phyloP scores from a whole-genome alignment of 2,329 filamentous ascomycete species.

The Cladosporium cucumerinum region DNA sequence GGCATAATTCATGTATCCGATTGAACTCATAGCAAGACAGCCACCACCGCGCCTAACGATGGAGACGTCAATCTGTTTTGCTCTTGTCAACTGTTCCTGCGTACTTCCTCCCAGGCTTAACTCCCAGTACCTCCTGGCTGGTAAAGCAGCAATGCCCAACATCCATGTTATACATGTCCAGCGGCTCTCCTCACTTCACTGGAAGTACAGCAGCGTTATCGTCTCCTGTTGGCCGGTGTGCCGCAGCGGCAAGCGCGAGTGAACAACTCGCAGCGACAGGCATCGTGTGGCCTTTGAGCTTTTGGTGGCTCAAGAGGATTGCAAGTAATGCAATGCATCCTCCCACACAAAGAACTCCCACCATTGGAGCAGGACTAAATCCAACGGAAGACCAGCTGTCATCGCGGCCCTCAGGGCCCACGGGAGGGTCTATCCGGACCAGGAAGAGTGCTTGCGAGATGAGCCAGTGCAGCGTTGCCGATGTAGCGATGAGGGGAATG shows the following conservation, averaged over 20 bases:
- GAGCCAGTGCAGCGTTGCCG: constrained; percentile 42
- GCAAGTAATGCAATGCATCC: background rate
- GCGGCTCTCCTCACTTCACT: background rate
- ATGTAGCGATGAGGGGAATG: constrained; percentile 35
- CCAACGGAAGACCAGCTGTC: constrained; percentile 31
- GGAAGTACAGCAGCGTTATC: background rate
- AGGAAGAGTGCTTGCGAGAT: constrained; percentile 46
- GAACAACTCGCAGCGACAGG: background rate
- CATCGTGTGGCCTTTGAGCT: background rate
- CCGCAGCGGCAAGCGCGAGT: background rate
- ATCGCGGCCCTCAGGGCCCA: too few relatives aligned
- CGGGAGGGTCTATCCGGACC: too few relatives aligned
- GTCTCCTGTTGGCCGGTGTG: background rate
- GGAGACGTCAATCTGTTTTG: too few relatives aligned
- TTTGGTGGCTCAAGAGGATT: background rate
- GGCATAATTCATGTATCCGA: too few relatives aligned
- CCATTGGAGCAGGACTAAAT: background rate
- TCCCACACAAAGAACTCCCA: background rate
- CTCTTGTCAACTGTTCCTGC: background rate
- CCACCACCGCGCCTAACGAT: background rate
- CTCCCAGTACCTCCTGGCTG: background rate
- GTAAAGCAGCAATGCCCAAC: constrained; percentile 9
- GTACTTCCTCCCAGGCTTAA: background rate
- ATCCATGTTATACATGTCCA: background rate
- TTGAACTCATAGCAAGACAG: background rate